Base-by-base conservation (phyloP, 164 flowering plant genomes). In the Tetracentron sinense region DNA sequence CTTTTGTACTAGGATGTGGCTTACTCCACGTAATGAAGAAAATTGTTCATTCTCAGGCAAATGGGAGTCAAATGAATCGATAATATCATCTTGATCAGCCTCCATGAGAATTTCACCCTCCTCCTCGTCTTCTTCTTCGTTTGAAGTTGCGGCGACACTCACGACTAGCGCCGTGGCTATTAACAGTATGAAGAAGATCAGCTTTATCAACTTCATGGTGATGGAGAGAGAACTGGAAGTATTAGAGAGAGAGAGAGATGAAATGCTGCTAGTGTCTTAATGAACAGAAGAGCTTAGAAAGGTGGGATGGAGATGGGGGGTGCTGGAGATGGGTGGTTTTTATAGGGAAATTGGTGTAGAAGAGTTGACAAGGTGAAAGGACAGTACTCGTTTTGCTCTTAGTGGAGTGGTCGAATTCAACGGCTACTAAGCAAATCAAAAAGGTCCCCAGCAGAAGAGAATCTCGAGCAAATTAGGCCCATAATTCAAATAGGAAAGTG, bases 161-260 rank as follows among this genome's bases (percentile, higher is more conserved):
- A 50, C n/a, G n/a, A 20, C 42, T 16, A 50, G 48, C 3, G 64
- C 47, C 64, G 50, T 10, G 62, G 53, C 46, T 1, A 61, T 14
- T 15, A 60, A 49, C 52, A 71, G 10, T 10, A 70, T 14, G 35
- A 70, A 54, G 61, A 64, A 49, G 38, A 56, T 2, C 42, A 33
- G 38, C 11, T 56, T 56, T 3, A 35, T 7, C 16, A 20, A 56
- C 60, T 35, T 30, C 60, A 56, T 56, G 44, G 22, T 4, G 4
- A 12, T 8, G 23, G 56, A 26, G 30, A 26, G 55, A 52, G 30
- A 16, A n/a, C 3, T 22, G 33, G 29, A 30, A 4, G 58, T 25
- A 0, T 5, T 11, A 11, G 17, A 21, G 21, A 6, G 25, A 20
- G 31, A 16, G 31, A 3, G 33, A 19, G 16, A 6, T 6, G 57